Evolutionary conservation across 176 grass and related monocot species (phyloP).

Genomic region (Rhynchospora breviuscula): DNA sequence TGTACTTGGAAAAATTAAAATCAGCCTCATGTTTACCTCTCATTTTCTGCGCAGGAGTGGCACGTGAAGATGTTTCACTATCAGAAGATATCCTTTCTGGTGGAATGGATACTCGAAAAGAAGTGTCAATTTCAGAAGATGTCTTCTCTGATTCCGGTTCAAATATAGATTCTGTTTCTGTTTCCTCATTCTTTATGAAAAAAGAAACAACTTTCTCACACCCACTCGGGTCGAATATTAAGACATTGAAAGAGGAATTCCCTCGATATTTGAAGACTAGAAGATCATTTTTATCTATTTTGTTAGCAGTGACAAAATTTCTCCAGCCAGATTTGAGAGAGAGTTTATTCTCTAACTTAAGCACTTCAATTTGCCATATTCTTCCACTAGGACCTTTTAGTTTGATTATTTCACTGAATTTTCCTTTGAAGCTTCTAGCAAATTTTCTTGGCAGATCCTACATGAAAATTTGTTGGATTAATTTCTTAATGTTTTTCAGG

Average conservation of each 20-base stretch:
- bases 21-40: background rate
- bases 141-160: background rate
- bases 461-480: background rate
- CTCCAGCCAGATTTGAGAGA: slow-evolving; percentile 34
- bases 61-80: background rate
- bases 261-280: slow-evolving; percentile 38
- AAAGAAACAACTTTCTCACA: slow-evolving; percentile 32
- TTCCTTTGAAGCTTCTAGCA: slow-evolving; percentile 20
- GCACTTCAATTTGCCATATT: slow-evolving; percentile 23
- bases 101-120: background rate
- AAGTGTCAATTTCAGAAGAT: slow-evolving; percentile 1
- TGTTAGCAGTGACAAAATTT: slow-evolving; percentile 43
- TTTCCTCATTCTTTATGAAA: background rate
- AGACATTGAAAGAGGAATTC: slow-evolving; percentile 34
- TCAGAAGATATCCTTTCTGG: background rate
- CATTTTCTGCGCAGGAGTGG: background rate
- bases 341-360: background rate
- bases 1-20: background rate
- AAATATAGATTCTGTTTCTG: background rate
- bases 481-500: background rate
- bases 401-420: slow-evolving; percentile 13
- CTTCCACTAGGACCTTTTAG: slow-evolving; percentile 32
- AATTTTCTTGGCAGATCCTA: slow-evolving; percentile 41
- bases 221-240: slow-evolving; percentile 37
- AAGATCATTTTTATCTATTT: slow-evolving; percentile 33